Evolutionary conservation across 2,329 filamentous ascomycete species (phyloP), one percentile per base, ranked within the genome.

Genomic region (Aspergillus aculeatinus): DNA sequence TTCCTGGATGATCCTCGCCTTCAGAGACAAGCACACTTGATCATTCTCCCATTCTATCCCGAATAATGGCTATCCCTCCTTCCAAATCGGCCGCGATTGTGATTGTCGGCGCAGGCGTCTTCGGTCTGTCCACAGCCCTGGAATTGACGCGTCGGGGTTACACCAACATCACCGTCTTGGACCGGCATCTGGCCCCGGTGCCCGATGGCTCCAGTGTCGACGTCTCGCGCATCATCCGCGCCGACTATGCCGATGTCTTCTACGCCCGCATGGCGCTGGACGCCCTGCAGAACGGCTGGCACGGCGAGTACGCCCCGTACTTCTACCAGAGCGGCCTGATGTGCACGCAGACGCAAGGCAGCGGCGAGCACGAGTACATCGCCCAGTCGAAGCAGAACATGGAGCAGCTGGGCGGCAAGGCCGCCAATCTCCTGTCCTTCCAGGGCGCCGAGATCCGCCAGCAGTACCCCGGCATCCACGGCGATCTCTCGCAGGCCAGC

Each of bases 221-320:
- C 71, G 80, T 80, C 50, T 86, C 83, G 23, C 84, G 86, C 58
- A 87, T 88, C 65, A 80, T 88, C 53, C 82, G 86, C 35, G 82
- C 88, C 42, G 94, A 98, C 81, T 98, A 98, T 72, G 88, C 90
- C 5, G 87, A 94, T 70, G 79, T 85, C 0, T 84, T 87, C 23
- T 98, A 98, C 76, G 85, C 91, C 5, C 79, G 81, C 16, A 85
- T 98, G 50, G 92, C 89, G 21, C 82, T 85, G 19, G 80, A 85
- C 39, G 92, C 92, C 1, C 89, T 91, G 69, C 75, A 81, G 87
- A 90, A 85, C 89, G 79, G 79, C 23, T 67, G 66, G 2, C 72
- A 79, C 21, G 79, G 75, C 10, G 72, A 78, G 39, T 80, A 80
- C 63, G 75, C 74, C 14, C 39, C 39, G 16, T 44, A 44, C 39